Base-by-base conservation (phyloP, 139 green algal species). In the Haematococcus sp. region DNA sequence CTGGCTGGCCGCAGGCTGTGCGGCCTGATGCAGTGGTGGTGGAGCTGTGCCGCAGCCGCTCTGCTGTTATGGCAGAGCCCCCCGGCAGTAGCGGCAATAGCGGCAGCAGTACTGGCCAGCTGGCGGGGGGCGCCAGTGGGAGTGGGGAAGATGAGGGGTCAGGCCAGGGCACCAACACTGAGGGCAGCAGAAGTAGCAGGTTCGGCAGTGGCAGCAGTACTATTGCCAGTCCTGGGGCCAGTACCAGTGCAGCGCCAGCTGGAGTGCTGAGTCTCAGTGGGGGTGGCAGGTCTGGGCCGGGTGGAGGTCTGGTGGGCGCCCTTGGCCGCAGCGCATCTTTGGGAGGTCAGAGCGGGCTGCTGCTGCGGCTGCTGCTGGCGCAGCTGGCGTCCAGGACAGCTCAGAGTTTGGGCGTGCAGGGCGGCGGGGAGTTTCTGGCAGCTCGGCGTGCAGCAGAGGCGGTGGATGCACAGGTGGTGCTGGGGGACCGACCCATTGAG, bases 401-500 rank as follows among this genome's bases (percentile, higher is more conserved):
- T 64, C 72, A 71, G 5, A 33, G 28, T 40, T 27, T 91, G 20
- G 81, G 75, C 2, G 74, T 87, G 27, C 0, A 34, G 27, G 66
- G 65, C 25, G 90, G 89, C 2, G 83, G n/a, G 0, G 91, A 95
- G 76, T 89, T 95, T 56, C 49, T 80, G 3, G 87, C 91, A 0
- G 91, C 87, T 0, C 63, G 76, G 23, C 28, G 43, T 1, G 84
- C 83, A 27, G 87, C 90, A 4, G 88, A 89, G 19, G 83, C 70
- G 25, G 76, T 89, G 11, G 81, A 71, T 0, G 76, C 69, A 13
- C 73, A 83, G 43, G 31, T 97, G n/a, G 91, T 97, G 65, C 79
- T 97, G 40, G 91, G 91, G 0, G 91, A 97, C 77, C 63, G 92
- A 44, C 92, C 90, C 0, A 92, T 97, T 28, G 91, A 97, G 76